Percentiles rank a stretch among this genome's conserved stretches.
These are phyloP conservation scores for Pseudogymnoascus sp. DNA, from an alignment of 2,329 filamentous ascomycete species.

Conservation along the genomic window DNA sequence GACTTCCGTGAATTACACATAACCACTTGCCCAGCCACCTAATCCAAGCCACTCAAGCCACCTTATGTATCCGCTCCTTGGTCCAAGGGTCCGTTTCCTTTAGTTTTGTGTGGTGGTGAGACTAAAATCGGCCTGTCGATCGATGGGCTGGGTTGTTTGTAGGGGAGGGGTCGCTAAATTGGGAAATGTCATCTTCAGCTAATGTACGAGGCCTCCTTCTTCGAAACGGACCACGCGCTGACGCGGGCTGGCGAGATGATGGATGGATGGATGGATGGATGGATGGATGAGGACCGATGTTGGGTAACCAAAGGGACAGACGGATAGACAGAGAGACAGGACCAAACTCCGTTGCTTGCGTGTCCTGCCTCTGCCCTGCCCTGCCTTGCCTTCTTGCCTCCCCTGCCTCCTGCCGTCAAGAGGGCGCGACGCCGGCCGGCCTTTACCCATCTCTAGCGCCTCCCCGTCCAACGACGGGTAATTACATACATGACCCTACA, in stretches of 20 bases:
- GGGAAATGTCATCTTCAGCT: not conserved
- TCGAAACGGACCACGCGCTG: not conserved
- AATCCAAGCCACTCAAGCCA: not conserved
- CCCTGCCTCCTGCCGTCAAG: not conserved
- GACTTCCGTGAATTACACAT: not conserved
- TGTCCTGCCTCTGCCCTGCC: not conserved
- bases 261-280: too few relatives aligned
- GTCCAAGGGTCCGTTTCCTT: not conserved
- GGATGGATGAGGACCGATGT: too few relatives aligned
- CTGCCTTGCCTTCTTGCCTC: not conserved
- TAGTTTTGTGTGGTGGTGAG: not conserved
- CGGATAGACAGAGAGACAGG: too few relatives aligned
- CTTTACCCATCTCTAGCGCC: not conserved
- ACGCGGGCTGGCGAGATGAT: not conserved
- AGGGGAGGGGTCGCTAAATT: not conserved
- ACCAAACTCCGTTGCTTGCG: not conserved
- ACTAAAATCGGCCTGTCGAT: slow-evolving; percentile 4
- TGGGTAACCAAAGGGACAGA: too few relatives aligned
- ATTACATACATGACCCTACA: not conserved
- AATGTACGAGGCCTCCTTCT: not conserved
- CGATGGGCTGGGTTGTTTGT: not conserved
- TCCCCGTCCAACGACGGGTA: not conserved
- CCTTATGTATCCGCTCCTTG: not conserved
- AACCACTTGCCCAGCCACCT: not conserved
- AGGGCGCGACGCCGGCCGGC: not conserved